These are phyloP conservation scores for Tritrichomonas foetus DNA, from an alignment of 208 protist species.

Conservation along the genomic window DNA sequence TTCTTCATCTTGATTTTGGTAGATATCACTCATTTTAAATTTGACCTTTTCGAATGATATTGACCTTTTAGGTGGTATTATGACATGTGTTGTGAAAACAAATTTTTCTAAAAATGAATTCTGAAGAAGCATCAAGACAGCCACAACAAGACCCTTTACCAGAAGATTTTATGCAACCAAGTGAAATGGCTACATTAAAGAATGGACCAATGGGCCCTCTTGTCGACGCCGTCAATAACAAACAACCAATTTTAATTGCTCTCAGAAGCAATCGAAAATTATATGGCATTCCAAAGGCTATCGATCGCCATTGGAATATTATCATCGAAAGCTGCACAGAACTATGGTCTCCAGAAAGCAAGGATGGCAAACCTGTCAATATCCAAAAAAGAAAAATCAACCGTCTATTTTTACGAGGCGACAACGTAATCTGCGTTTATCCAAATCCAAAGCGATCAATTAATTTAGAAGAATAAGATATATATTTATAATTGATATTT, in stretches of 20 bases:
- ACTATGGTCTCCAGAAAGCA: not conserved
- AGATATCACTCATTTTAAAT: no score
- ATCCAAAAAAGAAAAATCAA: not conserved
- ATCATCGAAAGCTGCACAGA: not conserved
- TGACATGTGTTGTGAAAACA: no score
- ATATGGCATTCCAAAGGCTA: not conserved
- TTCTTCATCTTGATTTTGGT: no score
- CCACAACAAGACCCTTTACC: not conserved
- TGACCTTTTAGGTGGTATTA: no score
- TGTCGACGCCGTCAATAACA: not conserved
- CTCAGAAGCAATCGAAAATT: constrained; percentile 13
- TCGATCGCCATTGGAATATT: constrained; percentile 28
- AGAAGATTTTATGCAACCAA: constrained; percentile 9
- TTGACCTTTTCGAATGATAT: no score
- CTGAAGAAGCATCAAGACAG: no score
- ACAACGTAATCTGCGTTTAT: constrained; percentile 18
- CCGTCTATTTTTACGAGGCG: not conserved
- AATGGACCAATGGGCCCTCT: not conserved
- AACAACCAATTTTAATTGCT: not conserved
- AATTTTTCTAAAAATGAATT: no score
- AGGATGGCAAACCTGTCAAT: not conserved
- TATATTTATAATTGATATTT: no score
- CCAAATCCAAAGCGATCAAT: constrained; percentile 41
- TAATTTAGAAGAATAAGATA: no score
- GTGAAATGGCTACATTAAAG: not conserved